These are phyloP conservation scores for Aphanoascus verrucosus DNA, from an alignment of 2,329 filamentous ascomycete genomes.

Conservation along the genomic window DNA sequence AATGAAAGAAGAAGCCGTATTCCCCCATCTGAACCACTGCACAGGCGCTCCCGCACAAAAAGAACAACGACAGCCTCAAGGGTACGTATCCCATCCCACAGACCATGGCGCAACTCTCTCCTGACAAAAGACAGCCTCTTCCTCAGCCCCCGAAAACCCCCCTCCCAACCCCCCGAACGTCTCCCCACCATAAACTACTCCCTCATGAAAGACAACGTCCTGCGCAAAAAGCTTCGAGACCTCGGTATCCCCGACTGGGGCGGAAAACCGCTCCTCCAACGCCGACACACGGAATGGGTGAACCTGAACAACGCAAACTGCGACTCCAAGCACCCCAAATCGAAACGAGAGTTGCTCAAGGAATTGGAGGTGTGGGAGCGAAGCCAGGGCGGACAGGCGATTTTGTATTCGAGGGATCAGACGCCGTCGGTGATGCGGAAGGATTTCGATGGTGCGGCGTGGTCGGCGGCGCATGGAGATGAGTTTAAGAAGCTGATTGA, in stretches of 20 bases:
- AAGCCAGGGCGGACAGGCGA: conserved; percentile 54
- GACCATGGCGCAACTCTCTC: neutral
- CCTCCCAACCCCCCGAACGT: conserved; percentile 45
- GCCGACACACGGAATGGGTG: conserved; percentile 82
- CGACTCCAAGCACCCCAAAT: conserved; percentile 64
- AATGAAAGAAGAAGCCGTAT: conserved; percentile 72
- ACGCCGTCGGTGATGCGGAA: conserved; percentile 60
- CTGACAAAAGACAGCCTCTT: neutral
- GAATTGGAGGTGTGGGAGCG: conserved; percentile 82
- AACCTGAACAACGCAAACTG: conserved; percentile 97
- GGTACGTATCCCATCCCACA: neutral
- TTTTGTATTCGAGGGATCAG: conserved; percentile 17
- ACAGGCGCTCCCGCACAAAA: conserved; percentile 24
- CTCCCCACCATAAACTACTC: conserved; percentile 77
- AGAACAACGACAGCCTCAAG: neutral
- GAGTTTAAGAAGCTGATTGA: conserved; percentile 74
- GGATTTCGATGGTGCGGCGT: conserved; percentile 71
- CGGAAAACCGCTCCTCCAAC: conserved; percentile 57
- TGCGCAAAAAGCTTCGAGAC: conserved; percentile 73
- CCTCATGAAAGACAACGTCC: conserved; percentile 64
- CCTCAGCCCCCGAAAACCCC: neutral
- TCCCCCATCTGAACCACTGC: conserved; percentile 66
- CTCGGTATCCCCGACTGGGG: conserved; percentile 66
- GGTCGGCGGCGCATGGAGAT: conserved; percentile 59
- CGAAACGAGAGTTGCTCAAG: conserved; percentile 58